These are phyloP conservation scores for Puccinia hordei DNA, from an alignment of 1,284 basidiomycete species.

Conservation along the genomic window DNA sequence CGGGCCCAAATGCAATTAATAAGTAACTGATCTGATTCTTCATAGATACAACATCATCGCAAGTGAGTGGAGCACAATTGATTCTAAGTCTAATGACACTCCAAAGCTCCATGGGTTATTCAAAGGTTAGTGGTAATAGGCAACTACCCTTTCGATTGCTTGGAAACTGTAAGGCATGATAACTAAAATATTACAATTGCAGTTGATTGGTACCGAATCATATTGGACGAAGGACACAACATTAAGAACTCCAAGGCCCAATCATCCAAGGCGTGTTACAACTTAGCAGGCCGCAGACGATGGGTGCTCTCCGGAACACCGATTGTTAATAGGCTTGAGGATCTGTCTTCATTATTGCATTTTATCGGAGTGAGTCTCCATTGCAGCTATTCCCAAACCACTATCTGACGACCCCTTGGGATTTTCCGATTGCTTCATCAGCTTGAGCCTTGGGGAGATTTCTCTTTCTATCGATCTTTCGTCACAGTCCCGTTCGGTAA, in stretches of 20 bases:
- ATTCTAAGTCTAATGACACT: neutral
- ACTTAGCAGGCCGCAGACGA: conserved; percentile 73
- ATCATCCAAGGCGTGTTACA: conserved; percentile 86
- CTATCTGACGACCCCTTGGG: neutral
- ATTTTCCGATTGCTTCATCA: neutral
- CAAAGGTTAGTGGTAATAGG: neutral
- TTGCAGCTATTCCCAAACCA: neutral
- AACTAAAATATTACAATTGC: neutral
- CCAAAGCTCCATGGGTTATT: conserved; percentile 21
- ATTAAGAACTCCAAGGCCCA: conserved; percentile 90
- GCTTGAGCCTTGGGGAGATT: conserved; percentile 62
- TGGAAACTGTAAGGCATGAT: neutral
- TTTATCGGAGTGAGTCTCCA: conserved; percentile 16
- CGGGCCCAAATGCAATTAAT: neutral
- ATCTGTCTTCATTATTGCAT: conserved; percentile 37
- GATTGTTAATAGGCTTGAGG: conserved; percentile 75
- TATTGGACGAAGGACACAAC: conserved; percentile 83
- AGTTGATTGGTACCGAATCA: conserved; percentile 57
- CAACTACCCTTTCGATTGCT: neutral
- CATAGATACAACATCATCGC: conserved; percentile 40
- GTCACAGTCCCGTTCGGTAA: conserved; percentile 56
- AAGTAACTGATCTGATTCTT: neutral
- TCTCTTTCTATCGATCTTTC: conserved; percentile 79
- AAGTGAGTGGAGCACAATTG: conserved; percentile 37
- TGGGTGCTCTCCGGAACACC: conserved; percentile 96